phyloP scores from a whole-genome alignment of 192 early-diverging fungal genomes.

The Jimgerdemannia flammicorona region DNA sequence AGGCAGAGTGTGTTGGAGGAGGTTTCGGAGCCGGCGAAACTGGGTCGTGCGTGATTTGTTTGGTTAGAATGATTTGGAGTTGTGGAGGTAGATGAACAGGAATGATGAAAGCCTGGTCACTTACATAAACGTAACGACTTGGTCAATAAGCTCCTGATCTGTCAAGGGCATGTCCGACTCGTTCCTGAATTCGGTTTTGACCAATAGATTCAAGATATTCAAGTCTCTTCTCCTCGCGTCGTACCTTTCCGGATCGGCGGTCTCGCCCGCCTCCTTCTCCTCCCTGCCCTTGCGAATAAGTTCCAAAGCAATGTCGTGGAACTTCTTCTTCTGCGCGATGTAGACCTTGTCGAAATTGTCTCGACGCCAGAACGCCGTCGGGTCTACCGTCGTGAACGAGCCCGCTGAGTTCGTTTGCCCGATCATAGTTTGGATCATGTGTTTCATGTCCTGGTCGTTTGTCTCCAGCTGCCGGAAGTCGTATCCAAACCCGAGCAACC shows the following conservation, averaged over 20 bases:
- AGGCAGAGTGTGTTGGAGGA: not conserved
- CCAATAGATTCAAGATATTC: not conserved
- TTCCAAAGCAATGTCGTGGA: not conserved
- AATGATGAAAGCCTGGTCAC: not conserved
- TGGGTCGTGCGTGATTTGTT: not conserved
- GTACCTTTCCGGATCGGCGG: not conserved
- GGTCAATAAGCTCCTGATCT: not conserved
- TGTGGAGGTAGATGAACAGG: no score
- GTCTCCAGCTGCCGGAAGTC: not conserved
- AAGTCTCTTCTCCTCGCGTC: not conserved
- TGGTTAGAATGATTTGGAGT: no score
- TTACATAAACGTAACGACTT: not conserved
- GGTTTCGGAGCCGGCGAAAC: not conserved
- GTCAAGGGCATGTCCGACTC: not conserved
- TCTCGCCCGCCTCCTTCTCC: not conserved
- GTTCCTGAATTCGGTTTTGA: not conserved
- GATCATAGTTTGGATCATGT: not conserved
- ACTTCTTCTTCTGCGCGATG: not conserved
- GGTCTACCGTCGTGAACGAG: not conserved
- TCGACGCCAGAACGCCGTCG: not conserved
- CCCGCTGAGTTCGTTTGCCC: not conserved
- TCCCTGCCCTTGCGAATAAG: not conserved
- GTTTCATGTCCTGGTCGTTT: not conserved
- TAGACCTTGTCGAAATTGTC: not conserved
- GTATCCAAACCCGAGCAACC: not conserved